Percentiles rank a stretch among this genome's conserved stretches.
These are phyloP conservation scores for Starmerella asiatica DNA, from an alignment of 805 yeast genomes.

Conservation along the genomic window DNA sequence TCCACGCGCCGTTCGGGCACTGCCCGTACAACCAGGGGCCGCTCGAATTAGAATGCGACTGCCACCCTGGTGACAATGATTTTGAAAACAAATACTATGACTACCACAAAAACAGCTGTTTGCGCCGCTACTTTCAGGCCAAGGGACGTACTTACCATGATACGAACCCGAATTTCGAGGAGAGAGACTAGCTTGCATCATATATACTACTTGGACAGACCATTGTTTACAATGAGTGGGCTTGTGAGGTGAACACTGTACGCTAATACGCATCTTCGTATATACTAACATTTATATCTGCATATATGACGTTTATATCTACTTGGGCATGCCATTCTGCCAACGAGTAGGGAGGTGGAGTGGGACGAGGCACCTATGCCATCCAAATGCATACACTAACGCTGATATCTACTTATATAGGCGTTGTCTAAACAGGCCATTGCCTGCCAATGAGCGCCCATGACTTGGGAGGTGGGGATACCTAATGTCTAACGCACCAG, in stretches of 20 bases:
- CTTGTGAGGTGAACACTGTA: too few relatives aligned
- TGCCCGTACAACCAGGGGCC: conserved; percentile 54
- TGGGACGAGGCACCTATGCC: too few relatives aligned
- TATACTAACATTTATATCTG: not conserved
- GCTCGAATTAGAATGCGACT: conserved; percentile 44
- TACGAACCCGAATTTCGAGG: conserved; percentile 8
- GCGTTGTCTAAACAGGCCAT: too few relatives aligned
- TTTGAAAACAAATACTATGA: conserved; percentile 14
- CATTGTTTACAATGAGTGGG: too few relatives aligned
- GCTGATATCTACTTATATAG: too few relatives aligned
- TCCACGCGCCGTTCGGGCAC: conserved; percentile 51
- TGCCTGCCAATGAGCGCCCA: too few relatives aligned
- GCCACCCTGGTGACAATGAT: conserved; percentile 21
- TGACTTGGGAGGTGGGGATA: too few relatives aligned
- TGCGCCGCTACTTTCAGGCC: conserved; percentile 18
- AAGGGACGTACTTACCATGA: conserved; percentile 15
- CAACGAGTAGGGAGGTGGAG: too few relatives aligned
- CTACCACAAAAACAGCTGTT: conserved; percentile 19
- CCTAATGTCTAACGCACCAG: too few relatives aligned
- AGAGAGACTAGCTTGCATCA: not conserved
- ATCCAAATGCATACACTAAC: too few relatives aligned
- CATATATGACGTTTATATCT: not conserved
- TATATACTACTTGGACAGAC: too few relatives aligned
- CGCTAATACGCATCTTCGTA: not conserved
- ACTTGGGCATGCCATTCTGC: not conserved